Base-by-base conservation (phyloP, 768 basidiomycete genomes). In the Mycena chlorophos region DNA sequence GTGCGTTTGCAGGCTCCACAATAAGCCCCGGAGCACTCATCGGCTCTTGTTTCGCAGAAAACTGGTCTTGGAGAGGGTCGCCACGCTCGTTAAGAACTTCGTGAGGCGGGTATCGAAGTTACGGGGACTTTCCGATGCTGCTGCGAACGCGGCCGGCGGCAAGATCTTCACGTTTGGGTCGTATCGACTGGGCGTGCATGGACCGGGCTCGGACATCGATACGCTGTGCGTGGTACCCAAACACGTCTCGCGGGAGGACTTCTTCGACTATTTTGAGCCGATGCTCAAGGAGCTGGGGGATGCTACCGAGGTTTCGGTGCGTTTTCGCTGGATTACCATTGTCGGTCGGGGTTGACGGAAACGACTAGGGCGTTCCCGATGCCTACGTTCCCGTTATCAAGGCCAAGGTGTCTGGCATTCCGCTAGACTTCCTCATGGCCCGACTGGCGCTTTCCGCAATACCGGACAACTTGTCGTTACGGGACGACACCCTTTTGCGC, bases 131-230 rank as follows among this genome's bases (percentile, higher is more conserved):
- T 95, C 94, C 27, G 94, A 98, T 60, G 73, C 87, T 19, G 89
- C 92, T 1, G 95, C 96, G 8, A 83, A 75, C 49, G 87, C 91
- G 46, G 93, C 97, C 8, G 97, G 97, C 49, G 97, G 95, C 61
- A 96, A 98, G 78, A 98, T 99, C 69, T 99, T 94, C 71, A 98
- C 97, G 5, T 99, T 96, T 71, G 97, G 97, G 38, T 98, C 95
- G 49, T 98, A 98, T 78, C 89, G 97, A 65, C 77, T 99, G 47
- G 97, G 97, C 56, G 97, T 98, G 20, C 97, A 98, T 71, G 93
- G 92, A 13, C 97, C 96, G 30, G 90, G 92, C 3, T 80, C 88
- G 47, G 96, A 99, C 82, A 98, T 99, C 69, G 97, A 99, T 77
- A 97, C 95, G n/a, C 75, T 99, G 20, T 91, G 93, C 68, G 96